These are phyloP conservation scores for Rutstroemia sp. DNA, from an alignment of 2,329 filamentous ascomycete genomes.

Conservation along the genomic window DNA sequence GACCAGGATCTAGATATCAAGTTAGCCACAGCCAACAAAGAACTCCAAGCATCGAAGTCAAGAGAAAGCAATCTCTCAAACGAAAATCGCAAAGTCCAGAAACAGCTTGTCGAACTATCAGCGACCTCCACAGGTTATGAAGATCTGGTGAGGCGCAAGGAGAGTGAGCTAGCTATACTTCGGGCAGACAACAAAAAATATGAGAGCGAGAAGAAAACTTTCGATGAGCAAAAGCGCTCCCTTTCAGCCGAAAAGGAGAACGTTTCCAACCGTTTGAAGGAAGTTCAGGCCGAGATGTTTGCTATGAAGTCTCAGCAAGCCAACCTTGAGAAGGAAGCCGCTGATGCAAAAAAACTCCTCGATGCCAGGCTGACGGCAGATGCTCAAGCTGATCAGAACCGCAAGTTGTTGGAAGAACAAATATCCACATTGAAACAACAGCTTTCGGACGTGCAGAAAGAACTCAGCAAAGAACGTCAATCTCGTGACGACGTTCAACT, in stretches of 20 bases:
- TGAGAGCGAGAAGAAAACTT: conserved; percentile 68
- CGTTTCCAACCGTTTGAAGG: conserved; percentile 66
- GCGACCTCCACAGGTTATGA: conserved; percentile 93
- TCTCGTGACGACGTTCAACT: conserved; percentile 90
- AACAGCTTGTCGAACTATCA: conserved; percentile 80
- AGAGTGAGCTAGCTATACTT: conserved; percentile 82
- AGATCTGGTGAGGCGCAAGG: conserved; percentile 85
- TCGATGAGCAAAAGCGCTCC: conserved; percentile 70
- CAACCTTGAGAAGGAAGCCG: conserved; percentile 80
- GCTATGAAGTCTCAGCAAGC: conserved; percentile 77
- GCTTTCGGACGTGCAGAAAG: conserved; percentile 76
- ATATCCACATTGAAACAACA: conserved; percentile 81
- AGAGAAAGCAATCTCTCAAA: conserved; percentile 69
- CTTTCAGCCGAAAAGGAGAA: conserved; percentile 73
- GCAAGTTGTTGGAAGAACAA: conserved; percentile 77
- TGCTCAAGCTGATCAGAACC: conserved; percentile 72
- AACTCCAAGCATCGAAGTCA: conserved; percentile 65
- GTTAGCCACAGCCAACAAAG: conserved; percentile 68
- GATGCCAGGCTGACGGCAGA: conserved; percentile 88
- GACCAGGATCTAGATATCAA: conserved; percentile 89
- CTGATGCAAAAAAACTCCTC: conserved; percentile 78
- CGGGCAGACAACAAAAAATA: conserved; percentile 78
- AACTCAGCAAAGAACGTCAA: conserved; percentile 84
- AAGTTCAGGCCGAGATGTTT: conserved; percentile 81
- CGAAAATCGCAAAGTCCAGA: conserved; percentile 76